A percentile compares a stretch with the other conserved stretches of the same genome.
These are phyloP conservation scores for Orychophragmus violaceus DNA, from an alignment of 345 rosid species.

Conservation along the genomic window DNA sequence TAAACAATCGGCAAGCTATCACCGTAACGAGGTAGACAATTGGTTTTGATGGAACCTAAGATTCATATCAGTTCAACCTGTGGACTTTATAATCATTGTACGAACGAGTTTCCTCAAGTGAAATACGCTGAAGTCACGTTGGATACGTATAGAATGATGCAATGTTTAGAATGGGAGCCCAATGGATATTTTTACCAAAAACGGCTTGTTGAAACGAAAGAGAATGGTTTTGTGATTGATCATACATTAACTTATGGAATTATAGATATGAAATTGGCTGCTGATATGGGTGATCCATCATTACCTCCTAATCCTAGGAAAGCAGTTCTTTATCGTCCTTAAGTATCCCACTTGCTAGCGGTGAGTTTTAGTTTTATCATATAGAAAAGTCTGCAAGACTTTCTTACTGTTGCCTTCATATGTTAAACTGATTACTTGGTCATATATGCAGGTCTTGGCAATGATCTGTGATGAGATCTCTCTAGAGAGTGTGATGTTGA, in stretches of 20 bases:
- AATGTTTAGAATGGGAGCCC: too few species aligned
- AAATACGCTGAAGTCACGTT: too few species aligned
- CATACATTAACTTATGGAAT: conserved; percentile 73
- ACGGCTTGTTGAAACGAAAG: too few species aligned
- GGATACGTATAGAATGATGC: too few species aligned
- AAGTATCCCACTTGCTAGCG: conserved; percentile 71
- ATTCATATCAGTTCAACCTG: too few species aligned
- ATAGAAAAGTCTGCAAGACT: background rate
- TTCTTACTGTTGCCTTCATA: background rate
- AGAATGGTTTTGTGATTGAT: too few species aligned
- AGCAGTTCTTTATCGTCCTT: conserved; percentile 81
- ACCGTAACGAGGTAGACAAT: too few species aligned
- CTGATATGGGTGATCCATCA: conserved; percentile 64
- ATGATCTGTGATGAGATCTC: conserved; percentile 84
- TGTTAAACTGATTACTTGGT: background rate
- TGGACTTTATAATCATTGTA: too few species aligned
- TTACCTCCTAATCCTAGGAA: conserved; percentile 84
- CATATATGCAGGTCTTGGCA: conserved; percentile 64
- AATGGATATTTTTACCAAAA: too few species aligned
- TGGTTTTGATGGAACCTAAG: too few species aligned
- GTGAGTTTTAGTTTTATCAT: conserved; percentile 45
- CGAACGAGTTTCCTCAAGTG: too few species aligned
- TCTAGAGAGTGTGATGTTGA: conserved; percentile 64
- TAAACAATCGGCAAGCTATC: too few species aligned
- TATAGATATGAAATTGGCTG: conserved; percentile 67